Evolutionary conservation across 176 grass and related monocot species (phyloP).

Genomic region (Juncus effusus): DNA sequence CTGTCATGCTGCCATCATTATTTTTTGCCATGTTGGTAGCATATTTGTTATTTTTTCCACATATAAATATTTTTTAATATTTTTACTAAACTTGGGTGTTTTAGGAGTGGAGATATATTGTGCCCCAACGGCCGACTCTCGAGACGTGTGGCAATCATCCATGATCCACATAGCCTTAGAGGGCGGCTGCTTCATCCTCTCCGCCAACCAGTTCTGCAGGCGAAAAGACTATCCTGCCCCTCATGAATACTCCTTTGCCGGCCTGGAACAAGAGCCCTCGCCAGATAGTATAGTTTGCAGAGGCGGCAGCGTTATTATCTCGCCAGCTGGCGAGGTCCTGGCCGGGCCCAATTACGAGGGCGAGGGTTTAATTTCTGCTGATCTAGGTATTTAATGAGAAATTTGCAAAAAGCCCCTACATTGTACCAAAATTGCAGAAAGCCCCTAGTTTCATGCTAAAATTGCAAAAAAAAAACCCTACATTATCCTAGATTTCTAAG

Average conservation of each 20-base stretch:
- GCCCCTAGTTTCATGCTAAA: neutral
- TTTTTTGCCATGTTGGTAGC: no score
- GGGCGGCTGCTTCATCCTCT: constrained; percentile 88
- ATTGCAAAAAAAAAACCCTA: neutral
- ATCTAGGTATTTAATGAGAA: constrained; percentile 48
- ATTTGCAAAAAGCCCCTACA: no score
- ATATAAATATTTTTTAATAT: no score
- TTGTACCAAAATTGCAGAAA: no score
- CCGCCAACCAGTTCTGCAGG: constrained; percentile 85
- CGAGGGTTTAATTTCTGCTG: constrained; percentile 67
- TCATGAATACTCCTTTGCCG: constrained; percentile 56
- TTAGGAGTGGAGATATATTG: constrained; percentile 90
- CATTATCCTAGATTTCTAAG: no score
- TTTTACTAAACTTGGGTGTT: constrained; percentile 35
- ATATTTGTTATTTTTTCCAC: no score
- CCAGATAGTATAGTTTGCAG: constrained; percentile 70
- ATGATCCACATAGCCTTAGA: constrained; percentile 87
- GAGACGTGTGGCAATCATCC: constrained; percentile 87
- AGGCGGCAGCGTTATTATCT: constrained; percentile 93
- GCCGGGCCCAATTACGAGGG: constrained; percentile 89
- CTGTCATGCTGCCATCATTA: no score
- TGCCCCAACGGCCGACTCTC: constrained; percentile 78
- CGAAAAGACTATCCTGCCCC: constrained; percentile 83
- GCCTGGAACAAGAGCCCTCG: constrained; percentile 69
- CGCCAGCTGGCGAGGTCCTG: constrained; percentile 66